A percentile compares a stretch with the other conserved stretches of the same genome.
Evolutionary conservation across 1,284 basidiomycete species (phyloP).

Genomic region (Butyriboletus appendiculatus): DNA sequence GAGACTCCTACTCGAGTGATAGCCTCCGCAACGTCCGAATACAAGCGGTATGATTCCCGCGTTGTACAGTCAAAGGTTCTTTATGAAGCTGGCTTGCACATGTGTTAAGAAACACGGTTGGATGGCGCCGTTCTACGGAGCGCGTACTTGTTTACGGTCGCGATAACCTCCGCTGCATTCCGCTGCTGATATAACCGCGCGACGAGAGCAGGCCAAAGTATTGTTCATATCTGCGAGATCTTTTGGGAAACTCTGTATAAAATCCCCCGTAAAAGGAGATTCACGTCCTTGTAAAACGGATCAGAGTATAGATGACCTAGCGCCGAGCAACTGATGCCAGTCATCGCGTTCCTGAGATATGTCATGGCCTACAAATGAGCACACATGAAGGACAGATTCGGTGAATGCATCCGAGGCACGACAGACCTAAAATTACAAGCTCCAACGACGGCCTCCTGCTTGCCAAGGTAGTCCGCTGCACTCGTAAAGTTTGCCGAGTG

Average conservation of each 20-base stretch:
- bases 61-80: slow-evolving; percentile 44
- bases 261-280: neutral
- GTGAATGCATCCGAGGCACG: neutral
- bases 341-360: slow-evolving; percentile 38
- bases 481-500: slow-evolving; percentile 51
- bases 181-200: neutral
- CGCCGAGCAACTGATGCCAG: slow-evolving; percentile 43
- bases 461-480: slow-evolving; percentile 47
- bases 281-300: neutral
- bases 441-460: slow-evolving; percentile 58
- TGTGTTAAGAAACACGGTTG: neutral
- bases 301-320: slow-evolving; percentile 2
- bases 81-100: slow-evolving; percentile 45
- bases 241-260: neutral
- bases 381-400: neutral
- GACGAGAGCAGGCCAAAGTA: slow-evolving; percentile 4
- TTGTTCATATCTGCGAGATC: slow-evolving; percentile 3
- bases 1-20: slow-evolving; percentile 38
- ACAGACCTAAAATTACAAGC: slow-evolving; percentile 56
- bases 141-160: neutral
- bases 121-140: neutral
- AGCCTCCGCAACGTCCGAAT: slow-evolving; percentile 47
- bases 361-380: slow-evolving; percentile 37
- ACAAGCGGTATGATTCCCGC: slow-evolving; percentile 47
- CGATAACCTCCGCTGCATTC: slow-evolving; percentile 1